These are phyloP conservation scores for Helianthus annuus DNA, from an alignment of 129 eudicot species.

Conservation along the genomic window DNA sequence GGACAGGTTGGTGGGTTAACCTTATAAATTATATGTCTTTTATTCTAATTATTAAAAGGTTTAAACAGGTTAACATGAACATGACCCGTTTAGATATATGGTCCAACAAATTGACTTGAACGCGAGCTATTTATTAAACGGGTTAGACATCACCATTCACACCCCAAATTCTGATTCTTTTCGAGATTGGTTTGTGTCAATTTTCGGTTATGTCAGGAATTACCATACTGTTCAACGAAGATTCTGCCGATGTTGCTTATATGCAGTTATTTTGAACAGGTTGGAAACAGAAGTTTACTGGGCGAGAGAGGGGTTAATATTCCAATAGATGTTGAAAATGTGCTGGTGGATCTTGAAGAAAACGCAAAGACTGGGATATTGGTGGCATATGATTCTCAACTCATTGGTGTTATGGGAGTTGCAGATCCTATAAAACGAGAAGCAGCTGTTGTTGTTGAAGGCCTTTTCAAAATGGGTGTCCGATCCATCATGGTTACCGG, in stretches of 20 bases:
- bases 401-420: slow-evolving; percentile 79
- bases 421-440: slow-evolving; percentile 94
- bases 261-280: slow-evolving; percentile 40
- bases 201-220: too few relatives aligned
- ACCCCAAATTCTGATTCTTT: too few relatives aligned
- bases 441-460: slow-evolving; percentile 87
- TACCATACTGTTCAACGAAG: not conserved
- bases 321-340: slow-evolving; percentile 49
- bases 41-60: too few relatives aligned
- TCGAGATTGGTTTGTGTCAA: too few relatives aligned
- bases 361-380: slow-evolving; percentile 81
- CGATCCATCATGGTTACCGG: slow-evolving; percentile 94
- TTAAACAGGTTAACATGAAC: too few relatives aligned
- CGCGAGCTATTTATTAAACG: too few relatives aligned
- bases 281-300: slow-evolving; percentile 81
- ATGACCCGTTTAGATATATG: too few relatives aligned
- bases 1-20: too few relatives aligned
- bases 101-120: too few relatives aligned
- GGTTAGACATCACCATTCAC: too few relatives aligned
- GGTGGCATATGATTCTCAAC: slow-evolving; percentile 58
- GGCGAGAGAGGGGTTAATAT: slow-evolving; percentile 59
- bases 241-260: slow-evolving; percentile 19
- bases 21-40: too few relatives aligned
- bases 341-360: slow-evolving; percentile 82
- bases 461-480: slow-evolving; percentile 88